A percentile compares a stretch with the other conserved stretches of the same genome.
Evolutionary conservation across 2,329 filamentous ascomycete species (phyloP).

Genomic region (Blumeriella jaapii): DNA sequence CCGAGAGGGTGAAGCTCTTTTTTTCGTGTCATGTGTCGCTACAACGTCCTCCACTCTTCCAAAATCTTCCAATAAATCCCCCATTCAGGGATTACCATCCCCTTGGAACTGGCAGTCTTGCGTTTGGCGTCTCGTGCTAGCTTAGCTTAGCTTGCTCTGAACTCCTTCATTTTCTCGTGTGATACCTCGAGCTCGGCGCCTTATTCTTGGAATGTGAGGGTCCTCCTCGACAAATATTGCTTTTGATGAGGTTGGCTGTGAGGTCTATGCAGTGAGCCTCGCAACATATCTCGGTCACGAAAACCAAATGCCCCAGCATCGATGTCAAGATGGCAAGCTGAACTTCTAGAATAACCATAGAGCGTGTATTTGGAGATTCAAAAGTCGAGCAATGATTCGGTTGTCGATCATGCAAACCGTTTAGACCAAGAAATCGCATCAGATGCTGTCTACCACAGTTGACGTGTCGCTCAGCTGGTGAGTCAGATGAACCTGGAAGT

Average conservation of each 20-base stretch:
- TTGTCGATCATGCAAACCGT: too few species aligned
- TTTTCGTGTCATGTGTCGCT: background rate
- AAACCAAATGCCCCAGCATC: too few species aligned
- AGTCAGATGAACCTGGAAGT: conserved; percentile 5
- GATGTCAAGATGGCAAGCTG: too few species aligned
- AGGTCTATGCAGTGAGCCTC: too few species aligned
- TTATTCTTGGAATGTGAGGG: background rate
- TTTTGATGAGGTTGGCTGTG: too few species aligned
- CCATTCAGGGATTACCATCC: background rate
- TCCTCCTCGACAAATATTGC: too few species aligned
- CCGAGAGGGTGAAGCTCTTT: conserved; percentile 3
- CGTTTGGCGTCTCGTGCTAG: conserved; percentile 1
- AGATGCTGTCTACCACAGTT: conserved; percentile 1
- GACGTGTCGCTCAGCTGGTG: conserved; percentile 3
- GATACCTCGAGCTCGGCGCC: background rate
- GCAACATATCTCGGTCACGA: too few species aligned
- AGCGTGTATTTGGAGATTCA: background rate
- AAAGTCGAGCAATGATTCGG: background rate
- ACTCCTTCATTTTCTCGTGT: background rate
- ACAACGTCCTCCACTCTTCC: conserved; percentile 3
- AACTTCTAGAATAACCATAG: too few species aligned
- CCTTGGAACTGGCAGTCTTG: background rate
- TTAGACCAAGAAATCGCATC: too few species aligned
- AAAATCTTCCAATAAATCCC: conserved; percentile 3
- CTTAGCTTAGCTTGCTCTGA: background rate